phyloP scores from a whole-genome alignment of 2,329 filamentous ascomycete genomes.

The Hypoxylon sp. region DNA sequence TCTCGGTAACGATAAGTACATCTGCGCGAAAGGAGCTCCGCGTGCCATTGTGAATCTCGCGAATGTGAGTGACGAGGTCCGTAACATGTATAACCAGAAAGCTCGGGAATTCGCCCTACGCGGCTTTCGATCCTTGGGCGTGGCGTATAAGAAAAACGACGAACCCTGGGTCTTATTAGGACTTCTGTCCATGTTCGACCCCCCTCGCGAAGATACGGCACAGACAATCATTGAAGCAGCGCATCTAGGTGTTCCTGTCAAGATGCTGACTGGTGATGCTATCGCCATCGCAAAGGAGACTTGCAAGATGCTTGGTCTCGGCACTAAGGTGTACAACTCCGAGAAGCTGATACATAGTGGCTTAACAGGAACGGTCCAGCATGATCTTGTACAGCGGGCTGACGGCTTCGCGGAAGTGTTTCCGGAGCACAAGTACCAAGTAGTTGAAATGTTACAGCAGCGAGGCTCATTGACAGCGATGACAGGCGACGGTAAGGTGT shows the following conservation, averaged over 20 bases:
- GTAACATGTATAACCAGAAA: constrained; percentile 78
- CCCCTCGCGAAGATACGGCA: constrained; percentile 82
- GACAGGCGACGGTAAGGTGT: constrained; percentile 73
- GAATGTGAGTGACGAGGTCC: constrained; percentile 75
- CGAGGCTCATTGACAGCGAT: constrained; percentile 80
- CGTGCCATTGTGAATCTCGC: constrained; percentile 80
- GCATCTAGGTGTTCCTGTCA: constrained; percentile 81
- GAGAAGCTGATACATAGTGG: constrained; percentile 83
- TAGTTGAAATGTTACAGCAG: constrained; percentile 82
- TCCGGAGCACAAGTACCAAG: constrained; percentile 82
- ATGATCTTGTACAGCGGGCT: constrained; percentile 82
- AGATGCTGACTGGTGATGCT: constrained; percentile 87
- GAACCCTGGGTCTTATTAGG: constrained; percentile 81
- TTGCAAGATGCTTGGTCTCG: constrained; percentile 84
- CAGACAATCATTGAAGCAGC: constrained; percentile 84
- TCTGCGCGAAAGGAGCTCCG: constrained; percentile 83
- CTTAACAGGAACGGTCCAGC: constrained; percentile 79
- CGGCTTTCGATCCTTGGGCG: constrained; percentile 85
- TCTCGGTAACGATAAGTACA: constrained; percentile 78
- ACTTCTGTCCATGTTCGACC: constrained; percentile 86
- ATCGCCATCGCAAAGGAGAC: constrained; percentile 86
- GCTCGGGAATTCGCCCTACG: constrained; percentile 81
- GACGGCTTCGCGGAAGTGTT: constrained; percentile 82
- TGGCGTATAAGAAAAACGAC: constrained; percentile 83
- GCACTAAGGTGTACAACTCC: constrained; percentile 86